phyloP scores from a whole-genome alignment of 2,329 filamentous ascomycete species.

The Aspergillus sp. region DNA sequence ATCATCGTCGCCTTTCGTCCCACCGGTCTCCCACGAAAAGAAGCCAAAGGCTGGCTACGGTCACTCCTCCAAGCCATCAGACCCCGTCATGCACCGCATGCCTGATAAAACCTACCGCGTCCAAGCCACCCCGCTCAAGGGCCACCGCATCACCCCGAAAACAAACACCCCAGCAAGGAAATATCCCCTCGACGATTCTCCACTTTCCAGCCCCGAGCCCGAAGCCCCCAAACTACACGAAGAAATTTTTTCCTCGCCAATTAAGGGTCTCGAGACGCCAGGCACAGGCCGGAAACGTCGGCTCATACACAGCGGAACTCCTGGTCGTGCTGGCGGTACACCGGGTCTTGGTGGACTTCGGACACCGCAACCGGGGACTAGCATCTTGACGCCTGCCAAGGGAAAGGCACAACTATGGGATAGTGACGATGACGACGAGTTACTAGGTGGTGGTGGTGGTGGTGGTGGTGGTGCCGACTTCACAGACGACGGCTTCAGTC shows the following conservation, averaged over 20 bases:
- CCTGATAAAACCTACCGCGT: constrained; percentile 93
- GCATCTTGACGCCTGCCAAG: constrained; percentile 66
- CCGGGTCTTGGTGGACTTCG: constrained; percentile 16
- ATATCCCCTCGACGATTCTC: constrained; percentile 38
- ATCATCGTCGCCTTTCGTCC: constrained; percentile 44
- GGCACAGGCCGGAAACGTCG: constrained; percentile 36
- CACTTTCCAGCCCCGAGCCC: constrained; percentile 67
- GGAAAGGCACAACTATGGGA: constrained; percentile 53
- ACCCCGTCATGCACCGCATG: constrained; percentile 81
- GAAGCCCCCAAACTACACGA: constrained; percentile 74
- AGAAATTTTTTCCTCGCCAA: constrained; percentile 74
- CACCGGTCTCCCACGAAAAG: constrained; percentile 41
- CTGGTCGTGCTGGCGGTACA: background rate
- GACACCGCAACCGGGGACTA: constrained; percentile 68
- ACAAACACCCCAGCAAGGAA: constrained; percentile 13
- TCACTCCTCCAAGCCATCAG: constrained; percentile 37
- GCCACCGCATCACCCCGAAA: constrained; percentile 25
- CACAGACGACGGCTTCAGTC: constrained; percentile 64
- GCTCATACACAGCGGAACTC: too few species aligned
- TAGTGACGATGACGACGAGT: constrained; percentile 60
- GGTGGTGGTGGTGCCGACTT: constrained; percentile 49
- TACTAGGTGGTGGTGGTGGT: constrained; percentile 28
- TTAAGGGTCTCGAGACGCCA: constrained; percentile 36
- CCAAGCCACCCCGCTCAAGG: constrained; percentile 62
- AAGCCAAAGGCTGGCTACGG: too few species aligned